phyloP scores from a whole-genome alignment of 2,329 filamentous ascomycete species.

The Fusarium haematococcum region DNA sequence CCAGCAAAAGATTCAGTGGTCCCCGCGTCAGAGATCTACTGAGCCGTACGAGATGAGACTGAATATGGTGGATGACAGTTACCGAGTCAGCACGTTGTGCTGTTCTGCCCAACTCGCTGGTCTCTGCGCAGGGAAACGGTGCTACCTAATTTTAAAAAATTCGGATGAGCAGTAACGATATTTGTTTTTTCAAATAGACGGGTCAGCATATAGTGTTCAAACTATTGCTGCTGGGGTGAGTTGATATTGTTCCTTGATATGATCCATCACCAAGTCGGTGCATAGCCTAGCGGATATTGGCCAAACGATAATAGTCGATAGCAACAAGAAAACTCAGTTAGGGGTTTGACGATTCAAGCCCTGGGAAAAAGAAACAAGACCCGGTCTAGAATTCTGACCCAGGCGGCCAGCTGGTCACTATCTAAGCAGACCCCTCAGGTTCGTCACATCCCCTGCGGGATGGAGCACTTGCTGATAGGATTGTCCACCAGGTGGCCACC shows the following conservation, averaged over 20 bases:
- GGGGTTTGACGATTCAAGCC: background rate
- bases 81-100: background rate
- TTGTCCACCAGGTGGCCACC: constrained; percentile 24
- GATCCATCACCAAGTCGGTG: background rate
- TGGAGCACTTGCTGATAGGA: constrained; percentile 11
- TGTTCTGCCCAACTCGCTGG: background rate
- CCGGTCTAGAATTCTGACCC: background rate
- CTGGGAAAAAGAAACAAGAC: background rate
- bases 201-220: background rate
- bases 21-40: constrained; percentile 8
- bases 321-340: background rate
- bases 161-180: background rate
- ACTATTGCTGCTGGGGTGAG: background rate
- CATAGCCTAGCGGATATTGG: background rate
- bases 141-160: background rate
- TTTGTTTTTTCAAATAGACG: background rate
- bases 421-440: constrained; percentile 40
- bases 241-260: background rate
- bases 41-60: background rate
- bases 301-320: background rate
- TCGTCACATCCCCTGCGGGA: constrained; percentile 37
- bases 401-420: background rate
- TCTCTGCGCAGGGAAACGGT: background rate
- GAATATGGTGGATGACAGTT: background rate
- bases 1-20: constrained; percentile 9